Percentiles rank a stretch among this genome's conserved stretches.
Evolutionary conservation across 768 basidiomycete species (phyloP).

Genomic region (Strobilomyces confusus): DNA sequence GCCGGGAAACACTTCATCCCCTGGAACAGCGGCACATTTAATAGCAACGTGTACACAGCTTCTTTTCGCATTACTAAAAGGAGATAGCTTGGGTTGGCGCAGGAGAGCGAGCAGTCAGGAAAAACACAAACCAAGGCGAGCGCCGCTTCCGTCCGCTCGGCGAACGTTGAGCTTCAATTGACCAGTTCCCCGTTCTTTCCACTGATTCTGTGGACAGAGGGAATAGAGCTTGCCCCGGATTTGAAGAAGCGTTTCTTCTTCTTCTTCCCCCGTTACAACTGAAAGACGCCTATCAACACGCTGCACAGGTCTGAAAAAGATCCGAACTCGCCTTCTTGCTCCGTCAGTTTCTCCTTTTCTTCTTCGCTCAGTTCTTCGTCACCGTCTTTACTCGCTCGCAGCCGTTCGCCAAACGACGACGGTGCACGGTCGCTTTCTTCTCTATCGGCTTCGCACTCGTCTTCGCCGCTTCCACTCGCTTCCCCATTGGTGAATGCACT

Average conservation of each 20-base stretch:
- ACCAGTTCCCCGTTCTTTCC: slow-evolving; percentile 79
- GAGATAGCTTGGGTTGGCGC: neutral
- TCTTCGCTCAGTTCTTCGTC: slow-evolving; percentile 48
- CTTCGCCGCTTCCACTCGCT: slow-evolving; percentile 37
- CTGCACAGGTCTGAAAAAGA: neutral
- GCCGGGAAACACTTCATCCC: slow-evolving; percentile 73
- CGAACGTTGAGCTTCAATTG: slow-evolving; percentile 65
- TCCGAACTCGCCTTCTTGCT: slow-evolving; percentile 58
- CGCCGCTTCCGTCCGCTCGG: slow-evolving; percentile 59
- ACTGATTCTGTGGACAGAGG: slow-evolving; percentile 53
- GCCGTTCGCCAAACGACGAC: slow-evolving; percentile 57
- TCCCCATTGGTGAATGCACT: slow-evolving; percentile 36
- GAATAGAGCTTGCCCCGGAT: slow-evolving; percentile 73
- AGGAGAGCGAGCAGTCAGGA: neutral
- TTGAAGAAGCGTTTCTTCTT: slow-evolving; percentile 72
- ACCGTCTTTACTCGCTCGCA: slow-evolving; percentile 60
- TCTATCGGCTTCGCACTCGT: slow-evolving; percentile 38
- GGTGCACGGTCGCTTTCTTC: slow-evolving; percentile 31
- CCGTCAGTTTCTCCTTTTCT: slow-evolving; percentile 45
- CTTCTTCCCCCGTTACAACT: slow-evolving; percentile 81
- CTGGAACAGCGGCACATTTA: slow-evolving; percentile 72
- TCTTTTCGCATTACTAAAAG: slow-evolving; percentile 79
- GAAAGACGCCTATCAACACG: slow-evolving; percentile 5
- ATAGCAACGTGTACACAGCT: slow-evolving; percentile 67
- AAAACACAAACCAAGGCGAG: slow-evolving; percentile 53